Evolutionary conservation across 2,329 filamentous ascomycete species (phyloP).

Genomic region (Myriosclerotinia scirpicola): DNA sequence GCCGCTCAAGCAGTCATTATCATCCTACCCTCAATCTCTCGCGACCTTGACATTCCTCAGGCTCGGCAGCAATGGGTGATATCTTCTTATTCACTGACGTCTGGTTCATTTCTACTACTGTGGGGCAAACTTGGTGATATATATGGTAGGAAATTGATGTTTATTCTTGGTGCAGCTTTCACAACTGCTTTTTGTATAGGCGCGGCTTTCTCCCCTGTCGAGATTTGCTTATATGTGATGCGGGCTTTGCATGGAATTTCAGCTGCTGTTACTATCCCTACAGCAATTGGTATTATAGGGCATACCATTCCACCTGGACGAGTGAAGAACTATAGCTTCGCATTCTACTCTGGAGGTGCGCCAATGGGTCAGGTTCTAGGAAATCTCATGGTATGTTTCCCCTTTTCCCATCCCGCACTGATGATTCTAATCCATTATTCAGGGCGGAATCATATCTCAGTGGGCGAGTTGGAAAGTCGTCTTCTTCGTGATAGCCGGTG

Average conservation of each 20-base stretch:
- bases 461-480: slow-evolving; percentile 67
- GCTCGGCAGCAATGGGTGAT: slow-evolving; percentile 40
- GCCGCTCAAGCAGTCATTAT: slow-evolving; percentile 55
- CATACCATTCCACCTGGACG: slow-evolving; percentile 66
- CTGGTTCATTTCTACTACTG: slow-evolving; percentile 51
- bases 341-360: slow-evolving; percentile 62
- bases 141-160: slow-evolving; percentile 49
- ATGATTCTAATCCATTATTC: slow-evolving; percentile 41
- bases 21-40: slow-evolving; percentile 43
- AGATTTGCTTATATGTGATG: slow-evolving; percentile 67
- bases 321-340: slow-evolving; percentile 70
- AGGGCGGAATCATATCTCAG: slow-evolving; percentile 60
- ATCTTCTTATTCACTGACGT: slow-evolving; percentile 45
- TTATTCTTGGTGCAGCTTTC: slow-evolving; percentile 55
- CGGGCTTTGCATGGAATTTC: slow-evolving; percentile 64
- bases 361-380: slow-evolving; percentile 65
- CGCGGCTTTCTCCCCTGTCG: slow-evolving; percentile 64
- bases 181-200: slow-evolving; percentile 58
- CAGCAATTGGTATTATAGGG: slow-evolving; percentile 68
- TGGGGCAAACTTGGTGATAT: slow-evolving; percentile 53
- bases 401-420: no score
- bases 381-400: slow-evolving; percentile 44
- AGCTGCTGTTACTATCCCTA: slow-evolving; percentile 65
- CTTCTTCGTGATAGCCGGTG: slow-evolving; percentile 62
- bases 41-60: slow-evolving; percentile 37